Percentiles rank a stretch among this genome's conserved stretches.
phyloP scores from a whole-genome alignment of 495 filamentous ascomycete species.

The Lasiosphaeria miniovina region DNA sequence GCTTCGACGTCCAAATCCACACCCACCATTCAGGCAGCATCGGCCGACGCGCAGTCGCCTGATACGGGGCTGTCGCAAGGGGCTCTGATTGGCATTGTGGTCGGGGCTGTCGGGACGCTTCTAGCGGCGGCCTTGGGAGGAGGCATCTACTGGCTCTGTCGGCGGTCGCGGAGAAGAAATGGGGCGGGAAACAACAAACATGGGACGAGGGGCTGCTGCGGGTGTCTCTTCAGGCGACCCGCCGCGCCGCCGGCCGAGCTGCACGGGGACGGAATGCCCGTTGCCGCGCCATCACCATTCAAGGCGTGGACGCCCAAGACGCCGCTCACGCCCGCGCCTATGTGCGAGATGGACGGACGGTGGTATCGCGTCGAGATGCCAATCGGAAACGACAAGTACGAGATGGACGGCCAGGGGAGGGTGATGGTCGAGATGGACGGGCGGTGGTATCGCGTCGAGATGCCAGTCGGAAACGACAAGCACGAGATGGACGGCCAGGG shows the following conservation, averaged over 20 bases:
- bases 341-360: slow-evolving; percentile 27
- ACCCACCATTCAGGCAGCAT: neutral
- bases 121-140: slow-evolving; percentile 10
- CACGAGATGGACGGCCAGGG: neutral
- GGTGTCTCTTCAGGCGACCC: neutral
- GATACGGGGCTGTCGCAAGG: slow-evolving; percentile 18
- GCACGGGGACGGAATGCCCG: neutral
- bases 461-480: slow-evolving; percentile 16
- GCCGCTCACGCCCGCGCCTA: neutral
- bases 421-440: neutral
- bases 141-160: slow-evolving; percentile 18
- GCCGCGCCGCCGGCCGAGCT: neutral
- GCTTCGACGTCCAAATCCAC: neutral
- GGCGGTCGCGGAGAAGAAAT: slow-evolving; percentile 5
- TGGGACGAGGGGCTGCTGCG: neutral
- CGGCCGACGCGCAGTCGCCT: neutral
- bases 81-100: slow-evolving; percentile 24
- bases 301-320: neutral
- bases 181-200: neutral
- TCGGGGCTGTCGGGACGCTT: slow-evolving; percentile 22
- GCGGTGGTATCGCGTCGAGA: slow-evolving; percentile 13
- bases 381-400: slow-evolving; percentile 14
- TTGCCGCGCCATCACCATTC: neutral
- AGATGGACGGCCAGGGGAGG: slow-evolving; percentile 25
- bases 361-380: slow-evolving; percentile 26